Evolutionary conservation across 805 yeast genomes (phyloP), one percentile per base, ranked within the genome.

Genomic region (Ogataea parapolymorpha): DNA sequence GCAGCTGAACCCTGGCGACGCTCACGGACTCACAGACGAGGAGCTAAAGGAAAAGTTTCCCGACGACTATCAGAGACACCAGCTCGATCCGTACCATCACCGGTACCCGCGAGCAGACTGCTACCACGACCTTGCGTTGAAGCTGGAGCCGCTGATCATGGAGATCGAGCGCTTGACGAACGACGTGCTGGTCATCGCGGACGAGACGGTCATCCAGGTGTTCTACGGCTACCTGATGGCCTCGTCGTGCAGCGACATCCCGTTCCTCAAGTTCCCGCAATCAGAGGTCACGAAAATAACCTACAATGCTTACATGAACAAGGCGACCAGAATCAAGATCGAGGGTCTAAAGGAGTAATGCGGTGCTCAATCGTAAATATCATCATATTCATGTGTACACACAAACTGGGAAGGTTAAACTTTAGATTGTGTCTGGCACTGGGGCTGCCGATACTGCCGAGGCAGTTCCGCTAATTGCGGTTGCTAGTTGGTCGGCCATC

Each of bases 211-310:
- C 2, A 72, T 95, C 48, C 72, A 90, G 45, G 96, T 93, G 5
- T 74, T 93, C 38, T 93, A 89, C 56, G 99, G 98, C 3, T 93
- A 93, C 64, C 71, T 91, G 54, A 87, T 93, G 96, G 93, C 96
- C 6, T 82, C 87, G 50, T 78, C 91, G 2, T 85, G 93, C 52
- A 72, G 73, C 46, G 97, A 90, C 52, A 88, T 93, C 44, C 97
- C 99, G 5, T 67, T 70, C 28, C 68, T 91, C 38, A 69, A 77
- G 46, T 90, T 93, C 64, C 81, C 91, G 27, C 77, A 86, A 42
- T 77, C 85, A 58, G 93, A 88, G 55, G 74, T 93, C 38, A 85
- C 90, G 46, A 95, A 91, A 64, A 81, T 93, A 26, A 76, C 85
- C 30, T 90, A 89, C 61, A 83, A 85, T 47, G 95, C 96, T 0